Evolutionary conservation across 108 stramenopile genomes (phyloP).

Genomic region (Pseudonitzschia delicatissima): DNA sequence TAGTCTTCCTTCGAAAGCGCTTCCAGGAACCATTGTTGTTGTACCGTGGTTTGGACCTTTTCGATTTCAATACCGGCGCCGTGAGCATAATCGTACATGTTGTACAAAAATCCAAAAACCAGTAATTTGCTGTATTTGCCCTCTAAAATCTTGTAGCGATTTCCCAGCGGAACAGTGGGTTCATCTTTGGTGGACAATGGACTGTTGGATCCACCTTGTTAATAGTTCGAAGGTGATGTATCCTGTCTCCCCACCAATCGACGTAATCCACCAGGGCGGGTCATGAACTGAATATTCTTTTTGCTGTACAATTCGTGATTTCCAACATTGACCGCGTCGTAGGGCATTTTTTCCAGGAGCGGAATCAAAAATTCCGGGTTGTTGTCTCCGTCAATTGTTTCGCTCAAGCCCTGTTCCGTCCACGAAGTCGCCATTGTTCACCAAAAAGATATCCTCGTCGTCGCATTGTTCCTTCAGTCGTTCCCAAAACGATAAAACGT

Average conservation of each 20-base stretch:
- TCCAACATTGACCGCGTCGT: constrained; percentile 64
- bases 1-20: constrained; percentile 39
- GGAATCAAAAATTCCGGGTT: constrained; percentile 39
- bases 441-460: constrained; percentile 29
- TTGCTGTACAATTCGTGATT: constrained; percentile 71
- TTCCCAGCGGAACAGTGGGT: constrained; percentile 42
- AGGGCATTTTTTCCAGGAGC: constrained; percentile 74
- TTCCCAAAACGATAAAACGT: constrained; percentile 68
- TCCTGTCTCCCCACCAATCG: constrained; percentile 66
- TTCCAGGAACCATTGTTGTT: constrained; percentile 56
- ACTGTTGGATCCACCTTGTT: constrained; percentile 10
- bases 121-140: constrained; percentile 49
- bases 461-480: constrained; percentile 32
- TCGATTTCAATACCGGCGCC: constrained; percentile 33
- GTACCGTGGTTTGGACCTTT: constrained; percentile 44
- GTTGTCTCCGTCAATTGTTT: constrained; percentile 25
- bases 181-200: neutral
- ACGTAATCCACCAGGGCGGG: constrained; percentile 54
- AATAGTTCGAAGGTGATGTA: constrained; percentile 74
- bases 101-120: constrained; percentile 76
- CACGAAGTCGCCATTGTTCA: constrained; percentile 59
- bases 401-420: constrained; percentile 54
- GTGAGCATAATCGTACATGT: constrained; percentile 41
- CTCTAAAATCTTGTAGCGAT: constrained; percentile 47
- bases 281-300: constrained; percentile 29